phyloP scores from a whole-genome alignment of 1,139 yeast genomes.

The Waltiozyma sp. region DNA sequence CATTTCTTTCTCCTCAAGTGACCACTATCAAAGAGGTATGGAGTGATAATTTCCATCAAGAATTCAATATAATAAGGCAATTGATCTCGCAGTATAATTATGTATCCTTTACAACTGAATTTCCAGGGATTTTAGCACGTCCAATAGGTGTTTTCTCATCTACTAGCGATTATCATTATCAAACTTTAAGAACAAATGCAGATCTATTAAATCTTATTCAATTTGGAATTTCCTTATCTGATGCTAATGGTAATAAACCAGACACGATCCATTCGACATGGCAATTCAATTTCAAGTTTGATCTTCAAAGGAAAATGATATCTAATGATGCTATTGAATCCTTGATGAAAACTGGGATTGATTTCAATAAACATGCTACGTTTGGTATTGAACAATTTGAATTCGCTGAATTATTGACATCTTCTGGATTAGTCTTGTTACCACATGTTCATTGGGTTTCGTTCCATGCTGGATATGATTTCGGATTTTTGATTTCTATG shows the following conservation, averaged over 20 bases:
- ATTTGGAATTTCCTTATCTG: slow-evolving; percentile 77
- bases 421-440: slow-evolving; percentile 76
- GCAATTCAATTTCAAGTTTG: slow-evolving; percentile 91
- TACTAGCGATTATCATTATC: slow-evolving; percentile 89
- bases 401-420: slow-evolving; percentile 77
- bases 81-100: slow-evolving; percentile 59
- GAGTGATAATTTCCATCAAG: slow-evolving; percentile 74
- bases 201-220: slow-evolving; percentile 82
- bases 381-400: slow-evolving; percentile 73
- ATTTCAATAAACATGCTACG: slow-evolving; percentile 62
- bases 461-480: slow-evolving; percentile 90
- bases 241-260: slow-evolving; percentile 64
- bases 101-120: slow-evolving; percentile 79
- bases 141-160: slow-evolving; percentile 94
- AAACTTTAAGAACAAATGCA: slow-evolving; percentile 83
- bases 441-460: slow-evolving; percentile 77
- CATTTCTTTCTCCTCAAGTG: slow-evolving; percentile 6
- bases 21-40: slow-evolving; percentile 51
- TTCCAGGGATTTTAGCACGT: slow-evolving; percentile 92
- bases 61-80: slow-evolving; percentile 63
- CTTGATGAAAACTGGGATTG: slow-evolving; percentile 74
- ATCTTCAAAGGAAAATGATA: slow-evolving; percentile 68
- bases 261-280: slow-evolving; percentile 71
- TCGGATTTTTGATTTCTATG: slow-evolving; percentile 77
- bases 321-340: slow-evolving; percentile 66